Evolutionary conservation across 2,329 filamentous ascomycete genomes (phyloP).

Genomic region (Colletotrichum tropicicola): DNA sequence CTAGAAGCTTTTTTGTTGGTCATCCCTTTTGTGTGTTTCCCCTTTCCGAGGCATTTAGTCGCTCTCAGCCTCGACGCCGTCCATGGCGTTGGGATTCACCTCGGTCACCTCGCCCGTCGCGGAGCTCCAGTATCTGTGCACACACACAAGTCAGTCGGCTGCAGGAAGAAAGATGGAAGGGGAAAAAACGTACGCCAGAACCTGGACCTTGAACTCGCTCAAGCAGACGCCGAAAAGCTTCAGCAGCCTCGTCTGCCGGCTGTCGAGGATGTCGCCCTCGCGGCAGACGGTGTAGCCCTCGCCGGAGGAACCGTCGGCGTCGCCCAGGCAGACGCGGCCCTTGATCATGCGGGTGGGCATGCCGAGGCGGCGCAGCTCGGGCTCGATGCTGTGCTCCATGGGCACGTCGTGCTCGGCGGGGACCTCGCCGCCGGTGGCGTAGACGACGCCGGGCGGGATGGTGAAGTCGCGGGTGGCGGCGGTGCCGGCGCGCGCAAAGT

Average conservation of each 20-base stretch:
- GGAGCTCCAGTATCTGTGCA: constrained; percentile 67
- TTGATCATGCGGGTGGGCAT: constrained; percentile 90
- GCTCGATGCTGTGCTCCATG: constrained; percentile 88
- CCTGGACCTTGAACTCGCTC: constrained; percentile 86
- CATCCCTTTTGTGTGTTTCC: neutral
- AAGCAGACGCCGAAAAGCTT: constrained; percentile 93
- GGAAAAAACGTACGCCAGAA: constrained; percentile 70
- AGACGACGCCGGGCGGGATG: constrained; percentile 84
- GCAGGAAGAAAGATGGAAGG: neutral
- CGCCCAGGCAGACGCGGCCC: constrained; percentile 82
- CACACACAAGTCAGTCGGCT: neutral
- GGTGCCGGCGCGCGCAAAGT: constrained; percentile 91
- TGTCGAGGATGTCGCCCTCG: constrained; percentile 86
- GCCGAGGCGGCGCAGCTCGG: constrained; percentile 86
- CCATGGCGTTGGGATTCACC: constrained; percentile 50
- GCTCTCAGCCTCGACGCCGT: constrained; percentile 41
- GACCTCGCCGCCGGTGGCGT: constrained; percentile 82
- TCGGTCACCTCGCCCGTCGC: constrained; percentile 68
- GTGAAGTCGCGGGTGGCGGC: constrained; percentile 78
- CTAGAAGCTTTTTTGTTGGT: constrained; percentile 21
- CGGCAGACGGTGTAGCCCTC: constrained; percentile 81
- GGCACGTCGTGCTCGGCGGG: constrained; percentile 84
- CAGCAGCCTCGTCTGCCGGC: constrained; percentile 89
- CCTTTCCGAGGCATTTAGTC: constrained; percentile 1
- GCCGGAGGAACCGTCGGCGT: constrained; percentile 53